phyloP scores from a whole-genome alignment of 2,329 filamentous ascomycete genomes.

The Geoglossum cookeanum region DNA sequence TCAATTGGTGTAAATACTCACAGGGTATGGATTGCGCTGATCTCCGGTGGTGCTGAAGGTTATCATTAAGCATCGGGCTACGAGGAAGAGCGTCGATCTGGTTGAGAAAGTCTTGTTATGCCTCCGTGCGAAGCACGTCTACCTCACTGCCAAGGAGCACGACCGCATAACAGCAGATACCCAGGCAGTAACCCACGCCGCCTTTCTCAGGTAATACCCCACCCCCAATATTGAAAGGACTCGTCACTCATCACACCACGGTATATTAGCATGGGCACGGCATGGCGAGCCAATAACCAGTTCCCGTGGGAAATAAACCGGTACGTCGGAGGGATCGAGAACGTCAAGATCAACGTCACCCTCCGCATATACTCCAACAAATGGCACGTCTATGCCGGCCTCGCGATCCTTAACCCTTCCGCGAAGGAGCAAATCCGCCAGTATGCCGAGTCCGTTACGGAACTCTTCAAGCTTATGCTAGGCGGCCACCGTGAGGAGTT shows the following conservation, averaged over 20 bases:
- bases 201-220: constrained; percentile 45
- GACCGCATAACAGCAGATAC: constrained; percentile 97
- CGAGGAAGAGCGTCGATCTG: constrained; percentile 53
- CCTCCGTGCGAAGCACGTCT: constrained; percentile 68
- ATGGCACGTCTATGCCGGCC: constrained; percentile 97
- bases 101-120: constrained; percentile 69
- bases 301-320: constrained; percentile 96
- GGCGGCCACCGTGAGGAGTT: constrained; percentile 63
- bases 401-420: constrained; percentile 89
- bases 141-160: constrained; percentile 71
- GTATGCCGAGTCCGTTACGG: constrained; percentile 81
- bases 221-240: background rate
- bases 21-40: background rate
- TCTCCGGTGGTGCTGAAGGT: constrained; percentile 28
- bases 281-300: constrained; percentile 86
- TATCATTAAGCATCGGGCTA: constrained; percentile 80
- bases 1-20: constrained; percentile 6
- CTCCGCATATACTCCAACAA: constrained; percentile 96
- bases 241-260: background rate
- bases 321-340: constrained; percentile 93
- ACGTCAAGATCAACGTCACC: constrained; percentile 97
- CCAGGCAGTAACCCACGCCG: constrained; percentile 92
- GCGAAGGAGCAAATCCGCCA: constrained; percentile 84
- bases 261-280: constrained; percentile 62
- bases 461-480: constrained; percentile 93